Conservation (phyloP, 306 rosid species). For the Inga leiocalycina region DNA sequence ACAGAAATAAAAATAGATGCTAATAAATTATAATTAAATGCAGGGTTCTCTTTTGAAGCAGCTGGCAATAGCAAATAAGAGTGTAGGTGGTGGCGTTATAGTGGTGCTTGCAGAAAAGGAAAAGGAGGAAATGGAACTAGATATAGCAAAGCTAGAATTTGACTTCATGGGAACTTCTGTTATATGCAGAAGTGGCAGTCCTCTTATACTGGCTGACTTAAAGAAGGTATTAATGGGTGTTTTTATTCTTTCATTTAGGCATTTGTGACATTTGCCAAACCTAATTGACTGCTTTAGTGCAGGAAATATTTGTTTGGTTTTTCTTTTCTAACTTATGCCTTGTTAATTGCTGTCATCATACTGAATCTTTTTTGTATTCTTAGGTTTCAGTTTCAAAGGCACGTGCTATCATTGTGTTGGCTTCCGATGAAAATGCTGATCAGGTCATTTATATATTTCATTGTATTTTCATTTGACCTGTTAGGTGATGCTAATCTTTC, state of each 20-base stretch:
- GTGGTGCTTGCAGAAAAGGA: constrained; percentile 99
- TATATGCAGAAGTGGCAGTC: constrained; percentile 98
- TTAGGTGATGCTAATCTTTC: constrained; percentile 21
- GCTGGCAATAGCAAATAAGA: constrained; percentile 93
- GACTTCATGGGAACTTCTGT: constrained; percentile 97
- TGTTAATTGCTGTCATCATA: constrained; percentile 14
- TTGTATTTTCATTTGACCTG: constrained; percentile 31
- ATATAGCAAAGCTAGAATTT: constrained; percentile 93
- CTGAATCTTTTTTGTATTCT: constrained; percentile 8
- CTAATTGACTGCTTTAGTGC: constrained; percentile 6
- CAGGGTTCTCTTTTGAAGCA: constrained; percentile 98
- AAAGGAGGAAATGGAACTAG: constrained; percentile 98
- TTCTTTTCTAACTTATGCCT: not conserved
- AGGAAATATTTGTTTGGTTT: constrained; percentile 13
- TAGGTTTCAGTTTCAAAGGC: constrained; percentile 99
- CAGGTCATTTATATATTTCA: constrained; percentile 61
- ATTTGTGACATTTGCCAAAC: constrained; percentile 19
- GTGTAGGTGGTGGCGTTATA: constrained; percentile 90
- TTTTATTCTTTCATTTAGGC: not conserved
- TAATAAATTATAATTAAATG: constrained; percentile 35
- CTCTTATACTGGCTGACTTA: constrained; percentile 92
- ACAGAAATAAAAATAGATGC: constrained; percentile 16
- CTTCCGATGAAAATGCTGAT: constrained; percentile 94
- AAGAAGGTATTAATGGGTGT: constrained; percentile 67
- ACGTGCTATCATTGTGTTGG: constrained; percentile 96